Evolutionary conservation across 2,329 filamentous ascomycete genomes (phyloP).

Genomic region (Coleophoma cylindrospora): DNA sequence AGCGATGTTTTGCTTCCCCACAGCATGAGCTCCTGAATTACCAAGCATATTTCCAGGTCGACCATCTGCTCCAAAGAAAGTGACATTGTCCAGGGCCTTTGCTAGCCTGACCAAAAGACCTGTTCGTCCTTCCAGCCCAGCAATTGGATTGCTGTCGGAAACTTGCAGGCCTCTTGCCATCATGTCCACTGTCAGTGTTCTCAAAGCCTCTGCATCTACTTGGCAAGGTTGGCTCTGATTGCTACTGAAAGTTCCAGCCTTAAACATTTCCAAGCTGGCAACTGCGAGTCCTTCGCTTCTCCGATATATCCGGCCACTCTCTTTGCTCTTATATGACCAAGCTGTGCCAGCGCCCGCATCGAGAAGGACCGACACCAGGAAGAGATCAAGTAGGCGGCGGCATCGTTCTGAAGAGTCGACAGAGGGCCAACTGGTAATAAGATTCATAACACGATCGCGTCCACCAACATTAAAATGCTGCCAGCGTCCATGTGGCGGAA

Average conservation of each 20-base stretch:
- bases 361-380: constrained; percentile 74
- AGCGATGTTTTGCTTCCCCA: constrained; percentile 14
- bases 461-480: constrained; percentile 83
- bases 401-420: constrained; percentile 71
- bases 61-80: constrained; percentile 79
- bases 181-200: constrained; percentile 65
- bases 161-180: constrained; percentile 84
- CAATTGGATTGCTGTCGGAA: constrained; percentile 71
- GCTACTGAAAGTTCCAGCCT: constrained; percentile 82
- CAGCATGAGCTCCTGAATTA: constrained; percentile 32
- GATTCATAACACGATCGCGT: constrained; percentile 65
- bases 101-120: constrained; percentile 72
- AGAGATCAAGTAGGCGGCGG: constrained; percentile 71
- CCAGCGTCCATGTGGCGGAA: constrained; percentile 83
- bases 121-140: constrained; percentile 79
- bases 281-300: constrained; percentile 86
- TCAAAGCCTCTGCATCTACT: constrained; percentile 80
- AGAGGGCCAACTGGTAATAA: constrained; percentile 64
- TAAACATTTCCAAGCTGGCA: constrained; percentile 84
- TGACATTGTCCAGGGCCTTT: constrained; percentile 70
- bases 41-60: constrained; percentile 93
- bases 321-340: constrained; percentile 90
- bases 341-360: constrained; percentile 84
- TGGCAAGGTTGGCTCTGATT: constrained; percentile 76
- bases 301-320: constrained; percentile 76